These are phyloP conservation scores for Eucalyptus tenuipes DNA, from an alignment of 345 rosid species.

Conservation along the genomic window DNA sequence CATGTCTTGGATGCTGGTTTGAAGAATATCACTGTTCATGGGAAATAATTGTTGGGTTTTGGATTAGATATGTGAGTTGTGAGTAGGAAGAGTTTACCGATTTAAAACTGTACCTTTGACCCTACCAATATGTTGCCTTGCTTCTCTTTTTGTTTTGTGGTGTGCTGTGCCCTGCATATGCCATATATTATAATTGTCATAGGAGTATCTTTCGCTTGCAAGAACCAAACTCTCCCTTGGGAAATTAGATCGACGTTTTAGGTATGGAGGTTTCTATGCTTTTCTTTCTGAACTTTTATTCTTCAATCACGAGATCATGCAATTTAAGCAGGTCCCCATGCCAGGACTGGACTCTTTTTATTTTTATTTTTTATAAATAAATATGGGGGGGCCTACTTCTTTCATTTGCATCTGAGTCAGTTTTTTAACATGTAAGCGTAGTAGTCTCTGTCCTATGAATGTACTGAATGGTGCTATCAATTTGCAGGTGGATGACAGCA, in stretches of 20 bases:
- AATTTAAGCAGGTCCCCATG: not conserved
- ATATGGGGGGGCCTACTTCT: not conserved
- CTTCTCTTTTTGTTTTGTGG: not conserved
- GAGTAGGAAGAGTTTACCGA: not conserved
- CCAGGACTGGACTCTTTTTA: not conserved
- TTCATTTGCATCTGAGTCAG: not conserved
- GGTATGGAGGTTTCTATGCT: not conserved
- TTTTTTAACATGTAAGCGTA: not conserved
- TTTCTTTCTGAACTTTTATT: not conserved
- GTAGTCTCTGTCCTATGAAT: not conserved
- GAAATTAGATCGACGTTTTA: not conserved
- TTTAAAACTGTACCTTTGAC: not conserved
- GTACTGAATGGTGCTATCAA: not conserved
- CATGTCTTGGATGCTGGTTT: not conserved
- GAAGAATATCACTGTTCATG: not conserved
- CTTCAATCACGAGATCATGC: not conserved
- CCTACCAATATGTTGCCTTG: not conserved
- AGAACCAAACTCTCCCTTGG: not conserved
- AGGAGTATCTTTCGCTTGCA: not conserved
- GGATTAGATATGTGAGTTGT: not conserved
- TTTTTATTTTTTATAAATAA: not conserved
- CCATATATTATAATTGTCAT: not conserved
- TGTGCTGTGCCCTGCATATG: not conserved
- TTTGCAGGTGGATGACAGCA: constrained; percentile 71
- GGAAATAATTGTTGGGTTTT: not conserved